These are phyloP conservation scores for Senna tora DNA, from an alignment of 306 rosid species.

Conservation along the genomic window DNA sequence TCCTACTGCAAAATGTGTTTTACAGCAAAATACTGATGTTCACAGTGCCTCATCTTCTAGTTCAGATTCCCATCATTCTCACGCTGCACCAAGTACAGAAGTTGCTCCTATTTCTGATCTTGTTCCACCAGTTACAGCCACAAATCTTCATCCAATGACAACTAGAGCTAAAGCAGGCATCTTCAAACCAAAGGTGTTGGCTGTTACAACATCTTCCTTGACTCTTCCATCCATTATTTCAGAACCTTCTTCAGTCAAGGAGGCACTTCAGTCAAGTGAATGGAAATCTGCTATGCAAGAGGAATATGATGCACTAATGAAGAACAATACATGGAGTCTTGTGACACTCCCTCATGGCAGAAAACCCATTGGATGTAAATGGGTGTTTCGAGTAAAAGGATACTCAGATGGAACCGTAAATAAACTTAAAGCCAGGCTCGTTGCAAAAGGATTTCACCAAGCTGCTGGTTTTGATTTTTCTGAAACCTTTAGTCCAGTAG, in stretches of 20 bases:
- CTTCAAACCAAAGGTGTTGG: background rate
- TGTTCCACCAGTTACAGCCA: too few species aligned
- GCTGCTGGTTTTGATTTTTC: background rate
- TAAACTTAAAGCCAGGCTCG: background rate
- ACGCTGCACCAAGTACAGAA: too few species aligned
- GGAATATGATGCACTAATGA: background rate
- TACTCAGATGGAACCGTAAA: background rate
- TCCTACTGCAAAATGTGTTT: too few species aligned
- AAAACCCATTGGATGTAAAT: background rate
- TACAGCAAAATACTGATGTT: too few species aligned
- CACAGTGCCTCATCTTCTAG: too few species aligned
- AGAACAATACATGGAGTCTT: background rate
- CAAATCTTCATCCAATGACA: background rate
- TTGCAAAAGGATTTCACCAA: background rate
- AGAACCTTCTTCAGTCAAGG: background rate
- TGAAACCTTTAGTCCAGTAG: background rate
- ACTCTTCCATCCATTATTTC: too few species aligned
- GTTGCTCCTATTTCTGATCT: too few species aligned
- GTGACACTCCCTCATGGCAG: background rate
- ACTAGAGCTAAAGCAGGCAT: background rate
- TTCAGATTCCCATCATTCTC: too few species aligned
- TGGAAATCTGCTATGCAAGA: background rate
- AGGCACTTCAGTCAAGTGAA: background rate
- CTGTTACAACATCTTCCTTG: too few species aligned
- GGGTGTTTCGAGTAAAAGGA: background rate